phyloP scores from a whole-genome alignment of 106 monocot species.

The Apostasia shenzhenica region DNA sequence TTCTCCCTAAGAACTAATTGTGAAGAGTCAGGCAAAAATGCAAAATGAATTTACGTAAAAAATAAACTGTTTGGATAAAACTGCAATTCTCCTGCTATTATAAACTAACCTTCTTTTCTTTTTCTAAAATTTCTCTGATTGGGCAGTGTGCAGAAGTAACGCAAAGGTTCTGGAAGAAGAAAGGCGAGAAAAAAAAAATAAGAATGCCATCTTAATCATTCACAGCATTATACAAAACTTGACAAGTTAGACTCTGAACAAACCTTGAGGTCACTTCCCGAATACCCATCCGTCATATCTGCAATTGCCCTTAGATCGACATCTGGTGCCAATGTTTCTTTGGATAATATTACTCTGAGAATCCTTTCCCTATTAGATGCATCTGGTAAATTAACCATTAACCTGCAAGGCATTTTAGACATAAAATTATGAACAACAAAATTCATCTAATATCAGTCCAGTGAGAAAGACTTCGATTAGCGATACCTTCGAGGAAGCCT shows the following conservation, averaged over 20 bases:
- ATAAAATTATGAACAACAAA: slow-evolving; percentile 3
- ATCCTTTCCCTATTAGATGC: slow-evolving; percentile 83
- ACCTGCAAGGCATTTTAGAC: slow-evolving; percentile 29
- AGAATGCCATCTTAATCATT: background rate
- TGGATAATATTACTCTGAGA: slow-evolving; percentile 83
- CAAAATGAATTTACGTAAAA: too few species aligned
- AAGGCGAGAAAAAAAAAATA: background rate
- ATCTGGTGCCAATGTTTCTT: slow-evolving; percentile 66
- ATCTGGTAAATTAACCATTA: slow-evolving; percentile 96
- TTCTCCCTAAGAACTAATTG: too few species aligned
- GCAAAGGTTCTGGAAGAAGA: slow-evolving; percentile 79
- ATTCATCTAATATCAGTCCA: background rate
- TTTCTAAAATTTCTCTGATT: slow-evolving; percentile 94
- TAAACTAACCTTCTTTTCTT: slow-evolving; percentile 75
- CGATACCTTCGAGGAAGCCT: slow-evolving; percentile 58
- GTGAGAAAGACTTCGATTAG: background rate
- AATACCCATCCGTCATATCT: slow-evolving; percentile 94
- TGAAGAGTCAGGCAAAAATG: too few species aligned
- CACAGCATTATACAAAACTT: background rate
- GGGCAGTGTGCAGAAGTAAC: slow-evolving; percentile 96
- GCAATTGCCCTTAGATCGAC: slow-evolving; percentile 76
- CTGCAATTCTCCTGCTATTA: background rate
- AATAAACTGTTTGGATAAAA: too few species aligned
- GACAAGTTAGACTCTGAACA: slow-evolving; percentile 1
- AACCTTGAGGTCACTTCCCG: slow-evolving; percentile 98